phyloP scores from a whole-genome alignment of 1,284 basidiomycete genomes.

The Phellopilus nigrolimitatus region DNA sequence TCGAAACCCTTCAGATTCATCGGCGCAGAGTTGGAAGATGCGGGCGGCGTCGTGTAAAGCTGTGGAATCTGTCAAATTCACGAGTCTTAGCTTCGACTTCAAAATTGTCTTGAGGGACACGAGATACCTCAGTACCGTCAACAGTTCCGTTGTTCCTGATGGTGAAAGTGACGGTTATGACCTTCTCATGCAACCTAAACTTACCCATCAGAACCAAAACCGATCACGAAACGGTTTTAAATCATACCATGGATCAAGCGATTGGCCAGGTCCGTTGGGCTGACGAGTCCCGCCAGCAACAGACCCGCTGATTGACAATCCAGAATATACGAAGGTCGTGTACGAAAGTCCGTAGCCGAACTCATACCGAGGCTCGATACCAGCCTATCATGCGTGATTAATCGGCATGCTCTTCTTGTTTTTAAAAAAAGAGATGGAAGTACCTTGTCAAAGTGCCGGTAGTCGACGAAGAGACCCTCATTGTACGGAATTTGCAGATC shows the following conservation, averaged over 20 bases:
- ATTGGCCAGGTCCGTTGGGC: conserved; percentile 27
- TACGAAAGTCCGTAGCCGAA: conserved; percentile 87
- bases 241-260: conserved; percentile 30
- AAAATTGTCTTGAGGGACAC: background rate
- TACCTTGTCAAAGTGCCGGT: conserved; percentile 23
- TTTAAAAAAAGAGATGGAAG: no score
- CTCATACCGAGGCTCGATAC: conserved; percentile 61
- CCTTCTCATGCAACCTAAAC: conserved; percentile 30
- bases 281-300: conserved; percentile 28
- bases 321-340: conserved; percentile 68
- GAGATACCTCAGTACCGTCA: conserved; percentile 32
- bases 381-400: conserved; percentile 20
- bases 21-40: conserved; percentile 54
- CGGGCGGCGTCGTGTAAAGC: conserved; percentile 57
- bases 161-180: conserved; percentile 30
- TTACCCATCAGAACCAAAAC: background rate
- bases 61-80: conserved; percentile 47
- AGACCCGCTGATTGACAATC: conserved; percentile 35
- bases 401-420: no score
- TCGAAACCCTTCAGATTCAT: conserved; percentile 63
- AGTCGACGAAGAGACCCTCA: conserved; percentile 28
- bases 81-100: background rate
- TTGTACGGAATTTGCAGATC: conserved; percentile 30
- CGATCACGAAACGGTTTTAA: background rate
- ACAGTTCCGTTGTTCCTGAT: conserved; percentile 33